Conservation (phyloP, 257 asterid genomes). For the Nicotiana obtusifolia region DNA sequence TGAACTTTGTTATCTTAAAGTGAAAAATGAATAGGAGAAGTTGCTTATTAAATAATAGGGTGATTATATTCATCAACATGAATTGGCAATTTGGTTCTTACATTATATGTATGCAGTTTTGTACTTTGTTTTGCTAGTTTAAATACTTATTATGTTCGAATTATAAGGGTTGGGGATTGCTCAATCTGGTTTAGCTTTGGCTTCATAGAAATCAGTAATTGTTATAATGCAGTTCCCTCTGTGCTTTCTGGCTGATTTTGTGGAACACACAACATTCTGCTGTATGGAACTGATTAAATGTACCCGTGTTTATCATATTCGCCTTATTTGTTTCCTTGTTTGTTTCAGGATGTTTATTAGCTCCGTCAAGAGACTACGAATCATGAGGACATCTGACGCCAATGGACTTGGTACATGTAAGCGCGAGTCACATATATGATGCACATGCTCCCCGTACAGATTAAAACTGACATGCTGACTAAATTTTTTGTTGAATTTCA, state of each 20-base stretch:
- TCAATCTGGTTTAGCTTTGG: neutral
- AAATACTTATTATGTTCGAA: neutral
- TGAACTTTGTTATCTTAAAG: neutral
- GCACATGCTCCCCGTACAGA: neutral
- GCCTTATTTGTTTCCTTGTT: conserved; percentile 10
- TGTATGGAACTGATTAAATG: neutral
- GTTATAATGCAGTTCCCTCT: neutral
- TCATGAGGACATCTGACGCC: conserved; percentile 68
- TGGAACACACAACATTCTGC: neutral
- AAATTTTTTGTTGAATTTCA: conserved; percentile 15
- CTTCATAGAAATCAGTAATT: neutral
- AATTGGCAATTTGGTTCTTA: neutral
- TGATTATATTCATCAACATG: neutral
- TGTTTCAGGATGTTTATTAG: conserved; percentile 64
- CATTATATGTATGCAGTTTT: neutral
- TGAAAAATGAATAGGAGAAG: neutral
- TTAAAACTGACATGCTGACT: neutral
- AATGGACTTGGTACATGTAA: conserved; percentile 54
- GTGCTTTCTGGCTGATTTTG: neutral
- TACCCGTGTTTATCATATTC: conserved; percentile 5
- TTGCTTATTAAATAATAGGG: neutral
- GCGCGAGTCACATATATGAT: neutral
- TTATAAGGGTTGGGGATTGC: neutral
- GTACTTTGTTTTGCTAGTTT: neutral
- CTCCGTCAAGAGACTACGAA: conserved; percentile 72